Evolutionary conservation across 2,329 filamentous ascomycete species (phyloP).

Genomic region (Scytalidium sp.): DNA sequence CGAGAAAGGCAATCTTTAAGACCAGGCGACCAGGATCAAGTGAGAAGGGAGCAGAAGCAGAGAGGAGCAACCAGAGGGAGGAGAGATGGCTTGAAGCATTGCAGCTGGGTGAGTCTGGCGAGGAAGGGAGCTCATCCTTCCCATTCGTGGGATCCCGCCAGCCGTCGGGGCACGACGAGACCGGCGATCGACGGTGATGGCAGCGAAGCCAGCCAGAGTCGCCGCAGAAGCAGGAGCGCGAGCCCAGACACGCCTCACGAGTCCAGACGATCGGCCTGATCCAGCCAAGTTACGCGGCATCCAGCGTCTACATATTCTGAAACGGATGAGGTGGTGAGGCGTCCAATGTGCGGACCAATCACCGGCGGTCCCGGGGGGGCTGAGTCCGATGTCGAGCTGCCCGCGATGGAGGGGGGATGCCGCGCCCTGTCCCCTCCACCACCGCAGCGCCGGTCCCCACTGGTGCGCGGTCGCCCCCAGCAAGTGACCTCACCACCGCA

Average conservation of each 20-base stretch:
- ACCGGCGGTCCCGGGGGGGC: not conserved
- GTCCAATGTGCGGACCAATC: constrained; percentile 1
- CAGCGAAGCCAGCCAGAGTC: too few species aligned
- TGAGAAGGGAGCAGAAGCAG: not conserved
- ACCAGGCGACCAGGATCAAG: not conserved
- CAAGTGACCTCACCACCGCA: too few species aligned
- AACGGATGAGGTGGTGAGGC: constrained; percentile 1
- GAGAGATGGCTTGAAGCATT: not conserved
- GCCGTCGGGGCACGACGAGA: too few species aligned
- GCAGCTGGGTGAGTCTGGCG: too few species aligned
- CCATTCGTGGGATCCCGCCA: too few species aligned
- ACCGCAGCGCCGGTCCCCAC: constrained; percentile 12
- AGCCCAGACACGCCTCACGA: too few species aligned
- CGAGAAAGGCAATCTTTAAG: too few species aligned
- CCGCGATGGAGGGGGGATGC: not conserved
- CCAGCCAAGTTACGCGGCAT: not conserved
- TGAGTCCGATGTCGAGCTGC: not conserved
- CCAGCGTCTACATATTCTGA: constrained; percentile 4
- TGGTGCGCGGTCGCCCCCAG: too few species aligned
- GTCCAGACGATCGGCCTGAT: not conserved
- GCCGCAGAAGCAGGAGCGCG: too few species aligned
- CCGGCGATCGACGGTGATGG: too few species aligned
- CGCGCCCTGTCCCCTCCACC: constrained; percentile 17
- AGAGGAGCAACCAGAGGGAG: not conserved
- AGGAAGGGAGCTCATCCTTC: too few species aligned